These are phyloP conservation scores for Fusarium praegraminearum DNA, from an alignment of 2,329 filamentous ascomycete species.

Conservation along the genomic window DNA sequence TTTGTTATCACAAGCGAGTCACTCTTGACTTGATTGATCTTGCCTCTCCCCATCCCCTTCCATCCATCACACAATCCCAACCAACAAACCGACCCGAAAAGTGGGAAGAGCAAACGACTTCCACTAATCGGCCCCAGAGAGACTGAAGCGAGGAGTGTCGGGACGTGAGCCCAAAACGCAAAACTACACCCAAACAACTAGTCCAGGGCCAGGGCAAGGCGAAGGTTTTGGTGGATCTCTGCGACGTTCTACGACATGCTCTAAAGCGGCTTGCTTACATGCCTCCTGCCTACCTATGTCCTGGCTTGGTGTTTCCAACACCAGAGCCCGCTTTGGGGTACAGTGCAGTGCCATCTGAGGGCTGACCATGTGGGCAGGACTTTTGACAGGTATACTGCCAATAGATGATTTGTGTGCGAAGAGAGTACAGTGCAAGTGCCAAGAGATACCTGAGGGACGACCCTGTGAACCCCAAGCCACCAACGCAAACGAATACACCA, in stretches of 20 bases:
- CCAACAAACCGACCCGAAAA: slow-evolving; percentile 26
- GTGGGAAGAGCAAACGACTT: slow-evolving; percentile 27
- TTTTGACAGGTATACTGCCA: slow-evolving; percentile 28
- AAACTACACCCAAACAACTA: neutral
- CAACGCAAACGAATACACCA: slow-evolving; percentile 29
- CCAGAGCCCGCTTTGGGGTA: slow-evolving; percentile 16
- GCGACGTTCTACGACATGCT: slow-evolving; percentile 19
- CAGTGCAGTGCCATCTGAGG: slow-evolving; percentile 12
- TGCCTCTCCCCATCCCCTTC: slow-evolving; percentile 27
- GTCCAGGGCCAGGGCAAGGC: slow-evolving; percentile 23
- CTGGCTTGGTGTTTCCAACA: slow-evolving; percentile 9
- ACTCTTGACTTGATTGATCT: slow-evolving; percentile 31
- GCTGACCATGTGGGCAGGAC: slow-evolving; percentile 3
- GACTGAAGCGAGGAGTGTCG: slow-evolving; percentile 27
- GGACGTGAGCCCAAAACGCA: slow-evolving; percentile 24
- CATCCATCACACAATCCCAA: slow-evolving; percentile 28
- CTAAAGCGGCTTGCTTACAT: slow-evolving; percentile 13
- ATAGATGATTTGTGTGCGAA: neutral
- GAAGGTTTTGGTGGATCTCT: slow-evolving; percentile 28
- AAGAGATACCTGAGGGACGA: slow-evolving; percentile 32
- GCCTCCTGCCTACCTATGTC: neutral
- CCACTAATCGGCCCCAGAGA: slow-evolving; percentile 23
- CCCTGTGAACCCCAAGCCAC: slow-evolving; percentile 25
- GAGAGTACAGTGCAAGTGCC: slow-evolving; percentile 27
- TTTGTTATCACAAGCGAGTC: slow-evolving; percentile 38